Base-by-base conservation (phyloP, 192 early-diverging fungal genomes). In the Rhizophagus clarus region DNA sequence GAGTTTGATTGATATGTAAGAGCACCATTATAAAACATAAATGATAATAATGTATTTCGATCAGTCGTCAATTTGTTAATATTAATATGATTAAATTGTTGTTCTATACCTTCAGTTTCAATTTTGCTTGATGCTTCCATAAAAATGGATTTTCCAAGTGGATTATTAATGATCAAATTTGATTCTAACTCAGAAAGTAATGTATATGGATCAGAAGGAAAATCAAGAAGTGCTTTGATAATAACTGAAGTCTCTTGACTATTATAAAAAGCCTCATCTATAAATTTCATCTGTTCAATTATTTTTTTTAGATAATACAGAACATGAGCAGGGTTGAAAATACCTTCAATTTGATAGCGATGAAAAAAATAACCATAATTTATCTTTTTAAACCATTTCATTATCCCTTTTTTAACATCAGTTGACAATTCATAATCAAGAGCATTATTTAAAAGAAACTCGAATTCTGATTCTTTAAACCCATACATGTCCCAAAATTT, bases 371-470 rank as follows among this genome's bases (percentile, higher is more conserved):
- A 76, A 12, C 74, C 56, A 17, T 24, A 29, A 76, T 40, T 40
- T 76, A 63, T 61, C 31, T 76, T 32, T 47, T 76, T 62, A 40
- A 76, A 76, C 74, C 74, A 76, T 76, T 76, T 63, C n/a, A 76
- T 31, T 76, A 76, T 76, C 14, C 61, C 74, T 31, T 63, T 22
- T 32, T 76, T 76, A 63, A 76, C 29, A 62, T 76, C 74, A 42
- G 31, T 61, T 76, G 31, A 26, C 2, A 76, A 31, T 29, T 29
- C 28, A 72, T 49, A 47, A 40, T 56, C 74, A 76, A 62, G 32
- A 61, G 29, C 5, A 76, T 76, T 76, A 31, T 63, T 31, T 32
- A 76, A 76, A 28, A 76, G 74, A 40, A 76, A 29, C 3, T 76
- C 74, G 40, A 76, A 2, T 62, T 76, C 74, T 63, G 74, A 76